Percentiles rank a stretch among this genome's conserved stretches.
These are phyloP conservation scores for Blastomyces percursus DNA, from an alignment of 2,329 filamentous ascomycete species.

Conservation along the genomic window DNA sequence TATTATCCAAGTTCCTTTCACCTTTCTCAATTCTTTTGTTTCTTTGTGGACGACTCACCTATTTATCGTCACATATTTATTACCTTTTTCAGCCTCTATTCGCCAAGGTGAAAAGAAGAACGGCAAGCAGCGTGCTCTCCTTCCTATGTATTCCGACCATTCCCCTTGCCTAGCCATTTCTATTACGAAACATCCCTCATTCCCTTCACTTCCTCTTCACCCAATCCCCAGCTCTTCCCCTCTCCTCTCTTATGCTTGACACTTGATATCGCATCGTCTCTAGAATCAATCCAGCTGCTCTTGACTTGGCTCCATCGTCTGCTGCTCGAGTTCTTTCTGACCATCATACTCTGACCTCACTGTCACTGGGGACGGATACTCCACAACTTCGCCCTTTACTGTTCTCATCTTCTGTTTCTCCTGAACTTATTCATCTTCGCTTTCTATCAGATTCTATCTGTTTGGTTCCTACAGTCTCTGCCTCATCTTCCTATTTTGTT, in stretches of 20 bases:
- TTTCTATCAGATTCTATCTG: not conserved
- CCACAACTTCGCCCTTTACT: conserved; percentile 4
- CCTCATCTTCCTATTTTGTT: conserved; percentile 7
- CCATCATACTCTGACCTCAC: not conserved
- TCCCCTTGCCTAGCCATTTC: conserved; percentile 5
- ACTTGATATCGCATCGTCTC: not conserved
- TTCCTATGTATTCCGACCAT: not conserved
- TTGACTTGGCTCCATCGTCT: conserved; percentile 9
- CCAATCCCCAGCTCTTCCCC: not conserved
- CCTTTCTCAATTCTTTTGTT: not conserved
- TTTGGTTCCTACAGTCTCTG: not conserved
- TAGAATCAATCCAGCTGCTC: not conserved
- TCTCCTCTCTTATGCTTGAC: conserved; percentile 11
- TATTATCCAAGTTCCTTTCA: not conserved
- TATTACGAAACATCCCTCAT: not conserved
- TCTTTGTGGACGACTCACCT: not conserved
- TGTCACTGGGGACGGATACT: conserved; percentile 5
- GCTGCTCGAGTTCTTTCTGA: not conserved
- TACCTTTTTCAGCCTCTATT: not conserved
- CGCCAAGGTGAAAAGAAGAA: not conserved
- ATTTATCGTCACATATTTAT: not conserved
- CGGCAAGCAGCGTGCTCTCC: not conserved
- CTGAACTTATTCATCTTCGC: not conserved
- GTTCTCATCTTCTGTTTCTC: not conserved
- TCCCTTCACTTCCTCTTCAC: not conserved